Base-by-base conservation (phyloP, 768 basidiomycete species). In the Lactarius sp. region DNA sequence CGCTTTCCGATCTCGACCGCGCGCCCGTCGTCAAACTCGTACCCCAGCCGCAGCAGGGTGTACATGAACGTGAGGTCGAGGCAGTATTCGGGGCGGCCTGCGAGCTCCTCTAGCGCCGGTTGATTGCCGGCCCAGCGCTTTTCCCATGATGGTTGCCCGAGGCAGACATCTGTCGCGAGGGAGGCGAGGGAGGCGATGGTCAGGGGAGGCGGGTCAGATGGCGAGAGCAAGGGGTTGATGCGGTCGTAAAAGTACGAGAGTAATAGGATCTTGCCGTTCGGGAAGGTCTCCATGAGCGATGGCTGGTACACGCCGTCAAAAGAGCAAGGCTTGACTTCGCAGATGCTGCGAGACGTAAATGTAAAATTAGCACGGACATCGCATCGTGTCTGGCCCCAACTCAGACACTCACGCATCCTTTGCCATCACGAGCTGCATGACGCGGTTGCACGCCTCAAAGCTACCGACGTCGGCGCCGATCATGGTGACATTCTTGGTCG, bases 201-300 rank as follows among this genome's bases (percentile, higher is more conserved):
- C 64, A 60, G 56, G 71, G 75, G 18, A n/a, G 46, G 34, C 49
- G 66, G n/a, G 36, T 67, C 55, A 39, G 71, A 60, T 2, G 70
- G 62, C 56, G 75, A 75, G 54, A 94, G 77, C 63, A 99, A 83
- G 0, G 94, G 96, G 33, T 80, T 76, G 62, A 96, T 80, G 42
- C 97, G 90, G 79, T 98, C 97, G 77, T 94, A 97, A 77, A 98
- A 99, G 81, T 98, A 99, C 27, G 94, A 97, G 2, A 99, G 81
- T n/a, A 96, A 84, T 33, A 96, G 83, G 66, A 96, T 81, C 70
- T 86, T 87, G 62, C 96, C 96, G 10, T 79, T 75, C 1, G 88
- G 84, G 83, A 98, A 98, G 10, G 92, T 87, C 66, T 96, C 90
- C 62, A 90, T 78, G 31, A 98, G 79, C 14, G 90, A 89, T 2